Conservation (phyloP, 148 eudicot genomes). For the Nepenthes gracilis region DNA sequence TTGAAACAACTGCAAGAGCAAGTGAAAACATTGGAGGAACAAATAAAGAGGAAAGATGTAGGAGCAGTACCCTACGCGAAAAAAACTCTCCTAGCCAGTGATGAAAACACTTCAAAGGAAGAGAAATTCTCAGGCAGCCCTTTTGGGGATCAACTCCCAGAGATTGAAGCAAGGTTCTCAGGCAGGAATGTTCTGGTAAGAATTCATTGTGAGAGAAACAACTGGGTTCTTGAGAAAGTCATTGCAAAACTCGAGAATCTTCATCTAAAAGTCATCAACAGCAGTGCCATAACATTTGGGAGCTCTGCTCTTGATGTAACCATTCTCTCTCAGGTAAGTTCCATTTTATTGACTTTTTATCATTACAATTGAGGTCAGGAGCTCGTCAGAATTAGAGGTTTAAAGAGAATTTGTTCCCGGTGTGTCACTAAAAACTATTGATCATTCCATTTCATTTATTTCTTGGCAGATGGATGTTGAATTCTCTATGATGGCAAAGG, state of each 20-base stretch:
- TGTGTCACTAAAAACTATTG: too few species aligned
- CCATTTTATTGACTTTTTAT: not conserved
- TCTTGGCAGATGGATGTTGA: slow-evolving; percentile 46
- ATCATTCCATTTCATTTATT: too few species aligned
- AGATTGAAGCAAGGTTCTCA: slow-evolving; percentile 47
- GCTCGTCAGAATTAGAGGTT: too few species aligned
- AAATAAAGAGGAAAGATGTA: slow-evolving; percentile 29
- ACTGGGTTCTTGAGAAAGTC: slow-evolving; percentile 41
- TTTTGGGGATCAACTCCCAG: slow-evolving; percentile 25
- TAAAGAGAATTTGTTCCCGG: too few species aligned
- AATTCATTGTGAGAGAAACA: slow-evolving; percentile 45
- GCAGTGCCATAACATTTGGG: slow-evolving; percentile 46
- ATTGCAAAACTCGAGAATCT: slow-evolving; percentile 45
- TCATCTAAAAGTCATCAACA: slow-evolving; percentile 35
- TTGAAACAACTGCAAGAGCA: slow-evolving; percentile 51
- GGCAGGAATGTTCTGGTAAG: slow-evolving; percentile 52
- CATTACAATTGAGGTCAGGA: too few species aligned
- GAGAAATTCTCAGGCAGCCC: slow-evolving; percentile 3
- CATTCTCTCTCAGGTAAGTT: slow-evolving; percentile 46
- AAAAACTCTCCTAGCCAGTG: slow-evolving; percentile 23
- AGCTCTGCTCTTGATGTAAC: slow-evolving; percentile 44
- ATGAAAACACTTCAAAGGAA: slow-evolving; percentile 10
- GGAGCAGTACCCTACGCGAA: slow-evolving; percentile 40
- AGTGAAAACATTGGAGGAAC: slow-evolving; percentile 60
- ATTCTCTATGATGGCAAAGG: slow-evolving; percentile 34